These are phyloP conservation scores for Calonectria leucothoes DNA, from an alignment of 2,329 filamentous ascomycete genomes.

Conservation along the genomic window DNA sequence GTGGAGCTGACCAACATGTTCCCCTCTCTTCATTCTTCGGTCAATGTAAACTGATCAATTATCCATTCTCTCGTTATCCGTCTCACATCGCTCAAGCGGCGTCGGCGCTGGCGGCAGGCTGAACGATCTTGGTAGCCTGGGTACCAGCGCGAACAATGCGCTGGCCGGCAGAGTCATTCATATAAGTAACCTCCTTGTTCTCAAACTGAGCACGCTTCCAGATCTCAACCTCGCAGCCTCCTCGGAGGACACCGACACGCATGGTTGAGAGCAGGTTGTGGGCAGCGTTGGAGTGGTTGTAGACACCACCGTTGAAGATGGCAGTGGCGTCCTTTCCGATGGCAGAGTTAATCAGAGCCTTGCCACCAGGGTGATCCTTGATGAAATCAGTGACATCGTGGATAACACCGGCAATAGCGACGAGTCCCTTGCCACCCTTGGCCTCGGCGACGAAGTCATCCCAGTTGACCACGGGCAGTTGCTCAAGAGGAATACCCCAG, in stretches of 20 bases:
- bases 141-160: constrained; percentile 87
- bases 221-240: constrained; percentile 90
- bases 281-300: constrained; percentile 89
- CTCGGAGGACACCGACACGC: constrained; percentile 87
- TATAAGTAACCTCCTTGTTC: constrained; percentile 83
- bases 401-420: constrained; percentile 85
- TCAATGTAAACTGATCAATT: constrained; percentile 31
- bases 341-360: constrained; percentile 84
- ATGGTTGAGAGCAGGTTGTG: constrained; percentile 91
- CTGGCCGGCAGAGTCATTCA: constrained; percentile 84
- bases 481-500: constrained; percentile 88
- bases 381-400: constrained; percentile 89
- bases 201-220: constrained; percentile 90
- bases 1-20: constrained; percentile 14
- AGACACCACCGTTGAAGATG: constrained; percentile 93
- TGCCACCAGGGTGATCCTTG: constrained; percentile 90
- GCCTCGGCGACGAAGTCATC: constrained; percentile 84
- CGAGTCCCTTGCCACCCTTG: constrained; percentile 79
- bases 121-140: constrained; percentile 85
- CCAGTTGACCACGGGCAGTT: constrained; percentile 87
- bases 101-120: constrained; percentile 85
- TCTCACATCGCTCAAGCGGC: constrained; percentile 69
- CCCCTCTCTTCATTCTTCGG: constrained; percentile 11
- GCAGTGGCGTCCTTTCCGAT: constrained; percentile 90
- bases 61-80: constrained; percentile 32